Conservation (phyloP, 2,329 filamentous ascomycete species). For the Trichoderma polysporum region DNA sequence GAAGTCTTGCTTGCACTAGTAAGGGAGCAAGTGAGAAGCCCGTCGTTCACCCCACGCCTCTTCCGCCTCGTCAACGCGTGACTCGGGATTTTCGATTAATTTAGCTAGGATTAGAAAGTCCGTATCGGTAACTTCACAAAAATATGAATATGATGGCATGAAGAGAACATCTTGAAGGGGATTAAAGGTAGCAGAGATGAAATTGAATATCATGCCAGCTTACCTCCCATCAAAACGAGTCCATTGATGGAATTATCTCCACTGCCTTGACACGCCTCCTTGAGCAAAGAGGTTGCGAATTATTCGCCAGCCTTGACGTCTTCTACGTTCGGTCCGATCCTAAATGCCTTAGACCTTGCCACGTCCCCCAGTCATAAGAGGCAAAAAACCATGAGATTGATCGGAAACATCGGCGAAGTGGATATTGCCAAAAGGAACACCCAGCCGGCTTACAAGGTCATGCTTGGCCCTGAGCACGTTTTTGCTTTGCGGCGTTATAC, state of each 20-base stretch:
- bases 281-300: conserved; percentile 2
- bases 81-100: not conserved
- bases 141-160: not conserved
- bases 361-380: not conserved
- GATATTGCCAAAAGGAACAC: not conserved
- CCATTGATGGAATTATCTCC: not conserved
- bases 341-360: conserved; percentile 1
- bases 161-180: not conserved
- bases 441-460: not conserved
- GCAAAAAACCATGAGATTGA: conserved; percentile 5
- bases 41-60: not conserved
- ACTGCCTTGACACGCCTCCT: not conserved
- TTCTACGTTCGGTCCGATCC: conserved; percentile 18
- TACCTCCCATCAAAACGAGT: not conserved
- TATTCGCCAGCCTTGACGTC: conserved; percentile 1
- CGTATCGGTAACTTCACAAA: not conserved
- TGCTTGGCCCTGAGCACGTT: conserved; percentile 2
- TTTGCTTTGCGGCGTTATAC: not conserved
- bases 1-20: not conserved
- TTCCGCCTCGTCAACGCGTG: not conserved
- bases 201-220: not conserved
- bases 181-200: not conserved
- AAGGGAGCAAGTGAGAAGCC: not conserved
- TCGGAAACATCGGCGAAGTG: conserved; percentile 16
- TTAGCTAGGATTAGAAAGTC: not conserved